Conservation (phyloP, 192 early-diverging fungal genomes). For the Phycomyces blakesleeanus region DNA sequence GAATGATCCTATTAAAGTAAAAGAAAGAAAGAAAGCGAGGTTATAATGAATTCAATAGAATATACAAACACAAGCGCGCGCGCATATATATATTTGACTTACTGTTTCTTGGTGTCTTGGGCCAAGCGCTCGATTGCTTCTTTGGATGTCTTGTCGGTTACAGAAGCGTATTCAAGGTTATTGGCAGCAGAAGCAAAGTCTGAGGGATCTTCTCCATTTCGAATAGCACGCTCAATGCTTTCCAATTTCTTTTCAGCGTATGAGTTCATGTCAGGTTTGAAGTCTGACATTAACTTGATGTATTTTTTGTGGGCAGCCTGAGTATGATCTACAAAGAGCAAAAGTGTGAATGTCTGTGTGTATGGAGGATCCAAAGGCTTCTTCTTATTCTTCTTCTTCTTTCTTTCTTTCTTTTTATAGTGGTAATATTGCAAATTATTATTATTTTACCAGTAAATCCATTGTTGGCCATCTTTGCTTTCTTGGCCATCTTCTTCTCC, state of each 20-base stretch:
- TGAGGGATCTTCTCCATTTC: conserved; percentile 33
- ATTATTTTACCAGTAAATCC: conserved; percentile 83
- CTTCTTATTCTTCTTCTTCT: too few relatives aligned
- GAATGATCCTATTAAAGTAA: conserved; percentile 43
- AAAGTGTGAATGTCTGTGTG: too few relatives aligned
- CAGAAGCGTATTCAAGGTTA: conserved; percentile 57
- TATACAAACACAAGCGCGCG: too few relatives aligned
- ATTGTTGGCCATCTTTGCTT: conserved; percentile 58
- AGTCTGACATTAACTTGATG: conserved; percentile 64
- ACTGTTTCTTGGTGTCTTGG: conserved; percentile 72
- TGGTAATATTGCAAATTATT: too few relatives aligned
- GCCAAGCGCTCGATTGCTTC: conserved; percentile 70
- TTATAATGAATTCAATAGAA: too few relatives aligned
- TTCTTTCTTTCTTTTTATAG: too few relatives aligned
- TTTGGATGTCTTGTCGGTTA: conserved; percentile 54
- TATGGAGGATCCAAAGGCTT: too few relatives aligned
- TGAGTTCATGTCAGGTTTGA: conserved; percentile 79
- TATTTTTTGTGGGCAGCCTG: conserved; percentile 91
- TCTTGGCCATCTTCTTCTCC: conserved; percentile 77
- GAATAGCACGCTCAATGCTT: conserved; percentile 29
- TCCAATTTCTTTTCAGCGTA: conserved; percentile 68
- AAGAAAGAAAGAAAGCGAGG: too few relatives aligned
- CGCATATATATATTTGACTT: conserved; percentile 33
- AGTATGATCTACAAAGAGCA: conserved; percentile 63
- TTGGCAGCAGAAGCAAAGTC: conserved; percentile 53